These are phyloP conservation scores for Tulasnella sp. DNA, from an alignment of 768 basidiomycete genomes.

Conservation along the genomic window DNA sequence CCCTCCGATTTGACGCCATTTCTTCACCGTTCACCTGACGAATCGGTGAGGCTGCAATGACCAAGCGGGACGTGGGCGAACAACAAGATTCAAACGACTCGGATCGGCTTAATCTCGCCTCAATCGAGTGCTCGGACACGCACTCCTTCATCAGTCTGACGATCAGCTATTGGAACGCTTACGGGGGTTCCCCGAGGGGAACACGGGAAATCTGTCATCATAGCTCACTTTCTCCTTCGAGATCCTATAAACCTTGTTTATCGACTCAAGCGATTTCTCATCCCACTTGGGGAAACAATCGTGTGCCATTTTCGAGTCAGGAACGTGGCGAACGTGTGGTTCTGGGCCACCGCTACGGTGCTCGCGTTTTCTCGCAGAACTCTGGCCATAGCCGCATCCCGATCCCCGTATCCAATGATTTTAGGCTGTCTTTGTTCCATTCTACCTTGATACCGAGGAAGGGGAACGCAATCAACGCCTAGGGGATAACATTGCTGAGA, in stretches of 20 bases:
- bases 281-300: constrained; percentile 1
- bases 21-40: neutral
- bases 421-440: neutral
- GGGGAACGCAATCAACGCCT: neutral
- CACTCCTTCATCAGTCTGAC: neutral
- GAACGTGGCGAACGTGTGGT: constrained; percentile 1
- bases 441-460: neutral
- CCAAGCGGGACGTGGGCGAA: neutral
- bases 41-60: neutral
- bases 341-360: neutral
- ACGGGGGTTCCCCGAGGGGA: neutral
- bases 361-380: neutral
- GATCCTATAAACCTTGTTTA: neutral
- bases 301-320: neutral
- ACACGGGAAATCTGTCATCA: neutral
- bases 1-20: neutral
- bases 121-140: neutral
- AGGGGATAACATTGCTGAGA: neutral
- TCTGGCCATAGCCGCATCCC: neutral
- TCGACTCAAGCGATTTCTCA: constrained; percentile 5
- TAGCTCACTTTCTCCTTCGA: neutral
- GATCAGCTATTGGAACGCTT: neutral
- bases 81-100: neutral
- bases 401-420: neutral
- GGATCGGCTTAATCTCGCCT: constrained; percentile 11